These are phyloP conservation scores for Exophiala sideris DNA, from an alignment of 2,329 filamentous ascomycete species.

Conservation along the genomic window DNA sequence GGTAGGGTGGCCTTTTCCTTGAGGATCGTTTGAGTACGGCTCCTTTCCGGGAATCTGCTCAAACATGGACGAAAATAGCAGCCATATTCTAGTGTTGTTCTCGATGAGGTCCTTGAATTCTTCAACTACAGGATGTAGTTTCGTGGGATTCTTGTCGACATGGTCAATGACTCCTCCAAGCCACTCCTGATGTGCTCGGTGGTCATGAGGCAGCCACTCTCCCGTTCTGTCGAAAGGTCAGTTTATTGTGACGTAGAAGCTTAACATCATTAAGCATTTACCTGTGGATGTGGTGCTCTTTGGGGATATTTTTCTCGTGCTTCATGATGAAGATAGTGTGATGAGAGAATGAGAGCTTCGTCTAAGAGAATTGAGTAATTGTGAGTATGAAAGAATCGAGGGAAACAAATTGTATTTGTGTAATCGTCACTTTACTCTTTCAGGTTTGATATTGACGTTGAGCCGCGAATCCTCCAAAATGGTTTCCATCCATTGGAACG, in stretches of 20 bases:
- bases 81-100: slow-evolving; percentile 59
- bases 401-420: too few species aligned
- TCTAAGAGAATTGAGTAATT: background rate
- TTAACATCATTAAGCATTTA: background rate
- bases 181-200: slow-evolving; percentile 61
- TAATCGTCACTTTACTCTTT: too few species aligned
- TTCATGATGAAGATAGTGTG: slow-evolving; percentile 4
- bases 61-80: slow-evolving; percentile 68
- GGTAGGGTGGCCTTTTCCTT: slow-evolving; percentile 54
- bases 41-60: slow-evolving; percentile 60
- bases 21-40: slow-evolving; percentile 59
- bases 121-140: slow-evolving; percentile 57
- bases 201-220: slow-evolving; percentile 62
- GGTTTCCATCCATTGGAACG: background rate
- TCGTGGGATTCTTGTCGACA: slow-evolving; percentile 50
- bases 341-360: background rate
- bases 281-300: slow-evolving; percentile 7
- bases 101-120: slow-evolving; percentile 68
- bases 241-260: background rate
- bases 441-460: too few species aligned
- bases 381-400: background rate
- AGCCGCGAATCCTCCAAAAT: too few species aligned
- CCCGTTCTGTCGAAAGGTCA: slow-evolving; percentile 43
- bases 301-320: slow-evolving; percentile 12
- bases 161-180: slow-evolving; percentile 56